These are phyloP conservation scores for Phytophthora tubulina DNA, from an alignment of 352 stramenopile genomes.

Conservation along the genomic window DNA sequence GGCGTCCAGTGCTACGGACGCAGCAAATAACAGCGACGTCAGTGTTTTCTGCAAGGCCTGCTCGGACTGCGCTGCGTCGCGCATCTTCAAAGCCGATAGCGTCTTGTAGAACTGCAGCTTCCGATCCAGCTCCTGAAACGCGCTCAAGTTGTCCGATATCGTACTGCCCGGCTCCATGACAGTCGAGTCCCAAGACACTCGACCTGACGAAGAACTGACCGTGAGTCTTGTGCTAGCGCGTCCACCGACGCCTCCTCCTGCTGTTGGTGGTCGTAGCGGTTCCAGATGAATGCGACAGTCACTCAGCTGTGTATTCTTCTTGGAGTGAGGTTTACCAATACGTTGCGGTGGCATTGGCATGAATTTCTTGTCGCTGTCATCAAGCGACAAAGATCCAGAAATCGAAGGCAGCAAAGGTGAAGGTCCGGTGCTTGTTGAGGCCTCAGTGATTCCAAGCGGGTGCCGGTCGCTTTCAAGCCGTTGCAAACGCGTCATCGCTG, in stretches of 20 bases:
- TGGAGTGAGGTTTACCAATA: slow-evolving; percentile 49
- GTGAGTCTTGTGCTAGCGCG: slow-evolving; percentile 35
- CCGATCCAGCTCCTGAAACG: slow-evolving; percentile 48
- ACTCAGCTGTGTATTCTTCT: slow-evolving; percentile 61
- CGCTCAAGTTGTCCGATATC: slow-evolving; percentile 46
- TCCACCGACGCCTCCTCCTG: slow-evolving; percentile 13
- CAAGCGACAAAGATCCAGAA: slow-evolving; percentile 36
- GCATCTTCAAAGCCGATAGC: slow-evolving; percentile 60
- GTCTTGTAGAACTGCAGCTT: slow-evolving; percentile 72
- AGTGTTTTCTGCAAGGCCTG: slow-evolving; percentile 58
- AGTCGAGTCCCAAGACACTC: slow-evolving; percentile 55
- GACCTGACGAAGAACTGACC: slow-evolving; percentile 52
- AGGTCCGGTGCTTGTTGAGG: slow-evolving; percentile 8
- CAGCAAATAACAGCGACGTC: slow-evolving; percentile 51
- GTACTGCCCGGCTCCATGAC: slow-evolving; percentile 49
- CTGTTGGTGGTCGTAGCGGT: slow-evolving; percentile 59
- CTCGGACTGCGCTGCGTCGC: slow-evolving; percentile 52
- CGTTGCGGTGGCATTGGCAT: slow-evolving; percentile 69
- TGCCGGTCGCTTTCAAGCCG: slow-evolving; percentile 24
- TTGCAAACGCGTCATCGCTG: slow-evolving; percentile 34
- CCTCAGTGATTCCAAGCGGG: not conserved
- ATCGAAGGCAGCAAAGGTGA: slow-evolving; percentile 57
- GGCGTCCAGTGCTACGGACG: slow-evolving; percentile 49
- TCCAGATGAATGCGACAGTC: slow-evolving; percentile 75
- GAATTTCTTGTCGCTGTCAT: slow-evolving; percentile 40